phyloP scores from a whole-genome alignment of 495 filamentous ascomycete genomes.

The Penicillium nucicola region DNA sequence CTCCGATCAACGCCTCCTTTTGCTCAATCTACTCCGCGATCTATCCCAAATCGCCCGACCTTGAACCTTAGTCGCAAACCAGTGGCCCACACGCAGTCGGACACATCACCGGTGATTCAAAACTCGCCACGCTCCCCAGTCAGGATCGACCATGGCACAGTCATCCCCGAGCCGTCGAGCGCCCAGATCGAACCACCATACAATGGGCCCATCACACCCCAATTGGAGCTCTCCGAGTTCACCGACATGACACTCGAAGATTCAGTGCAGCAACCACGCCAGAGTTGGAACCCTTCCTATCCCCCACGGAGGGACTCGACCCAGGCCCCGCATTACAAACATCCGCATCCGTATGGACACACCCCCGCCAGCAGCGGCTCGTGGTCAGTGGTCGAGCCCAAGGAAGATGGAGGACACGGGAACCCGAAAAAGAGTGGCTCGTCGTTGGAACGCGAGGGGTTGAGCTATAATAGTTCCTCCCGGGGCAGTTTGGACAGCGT shows the following conservation, averaged over 20 bases:
- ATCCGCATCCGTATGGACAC: slow-evolving; percentile 23
- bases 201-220: slow-evolving; percentile 21
- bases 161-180: slow-evolving; percentile 31
- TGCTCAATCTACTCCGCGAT: slow-evolving; percentile 23
- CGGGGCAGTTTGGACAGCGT: slow-evolving; percentile 40
- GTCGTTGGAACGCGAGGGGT: slow-evolving; percentile 21
- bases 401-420: slow-evolving; percentile 21
- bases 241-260: slow-evolving; percentile 34
- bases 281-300: slow-evolving; percentile 39
- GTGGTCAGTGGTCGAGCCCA: slow-evolving; percentile 36
- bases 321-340: slow-evolving; percentile 13
- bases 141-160: slow-evolving; percentile 33
- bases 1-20: slow-evolving; percentile 38
- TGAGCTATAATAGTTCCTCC: slow-evolving; percentile 34
- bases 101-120: slow-evolving; percentile 25
- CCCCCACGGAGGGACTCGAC: slow-evolving; percentile 41
- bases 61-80: slow-evolving; percentile 30
- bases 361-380: slow-evolving; percentile 39
- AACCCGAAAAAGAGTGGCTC: slow-evolving; percentile 22
- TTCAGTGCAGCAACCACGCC: slow-evolving; percentile 30
- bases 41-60: slow-evolving; percentile 17
- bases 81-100: slow-evolving; percentile 11
- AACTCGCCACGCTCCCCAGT: slow-evolving; percentile 40
- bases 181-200: slow-evolving; percentile 29
- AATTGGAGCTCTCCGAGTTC: slow-evolving; percentile 24